Evolutionary conservation across 768 basidiomycete genomes (phyloP), one percentile per base, ranked within the genome.

Genomic region (Mycena amicta): DNA sequence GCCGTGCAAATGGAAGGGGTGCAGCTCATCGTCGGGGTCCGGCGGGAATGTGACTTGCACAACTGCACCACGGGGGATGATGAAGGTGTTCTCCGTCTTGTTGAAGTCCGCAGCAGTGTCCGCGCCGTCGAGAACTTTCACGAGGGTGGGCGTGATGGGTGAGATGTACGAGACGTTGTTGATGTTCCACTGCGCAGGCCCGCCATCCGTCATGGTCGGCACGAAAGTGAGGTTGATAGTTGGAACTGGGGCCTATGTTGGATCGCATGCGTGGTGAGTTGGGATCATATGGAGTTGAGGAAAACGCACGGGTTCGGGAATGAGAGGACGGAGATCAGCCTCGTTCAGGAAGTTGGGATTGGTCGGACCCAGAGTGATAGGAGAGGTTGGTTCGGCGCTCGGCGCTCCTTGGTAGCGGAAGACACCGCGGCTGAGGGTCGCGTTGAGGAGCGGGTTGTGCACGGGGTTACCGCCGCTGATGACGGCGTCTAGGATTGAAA

Each of bases 41-140:
- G 63, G 63, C 13, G 71, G 70, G 69, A 80, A 72, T 16, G 63
- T 67, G 4, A 81, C 27, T 55, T 81, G 76, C 49, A 81, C 70
- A 29, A 71, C 67, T 47, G 72, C 67, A 61, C 79, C 75, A 13
- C 53, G 39, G 0, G 77, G 76, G 16, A 81, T 61, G 20, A 74
- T 59, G 55, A 77, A 80, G 3, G 79, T 74, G 47, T 78, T 70
- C 46, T 76, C 76, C 4, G 71, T 67, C 3, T 63, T 40, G 20
- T 70, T 67, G 56, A 78, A 69, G 41, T 75, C 70, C 1, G 67
- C 61, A 0, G 70, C 56, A 4, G 12, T 51, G 20, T 56, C 60
- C 2, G 71, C 72, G 26, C 77, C 77, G 33, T 72, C 71, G 11
- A 78, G 55, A 55, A 77, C 71, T 49, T 74, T 70, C 18, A 67